Evolutionary conservation across 1,139 yeast genomes (phyloP), one percentile per base, ranked within the genome.

Genomic region (Candida tropicalis): DNA sequence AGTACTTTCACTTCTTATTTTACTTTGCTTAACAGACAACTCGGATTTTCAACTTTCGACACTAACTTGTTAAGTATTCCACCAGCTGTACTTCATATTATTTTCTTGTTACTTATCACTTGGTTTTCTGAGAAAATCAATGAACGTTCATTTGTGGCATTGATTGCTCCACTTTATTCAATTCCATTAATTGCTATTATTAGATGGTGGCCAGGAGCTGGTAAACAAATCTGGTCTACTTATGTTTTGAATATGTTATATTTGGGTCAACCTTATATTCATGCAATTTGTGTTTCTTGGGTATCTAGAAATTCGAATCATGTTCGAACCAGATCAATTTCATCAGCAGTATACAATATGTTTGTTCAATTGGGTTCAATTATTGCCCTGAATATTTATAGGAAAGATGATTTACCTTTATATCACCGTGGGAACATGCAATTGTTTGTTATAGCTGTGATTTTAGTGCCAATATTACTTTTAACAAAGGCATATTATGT

Each of bases 221-320:
- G 73, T 55, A 59, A 60, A 3, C 54, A 68, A 32, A 59, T 65
- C 9, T 79, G 86, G 84, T 77, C 75, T 2, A 74, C 83, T 1
- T 82, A 76, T 63, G 72, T 63, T 1, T 52, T 80, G 18, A 64
- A 72, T 34, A 73, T 82, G 0, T 51, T 81, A 32, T 54, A 74
- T 1, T 57, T 78, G 22, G 82, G 81, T 2, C 70, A 69, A 38
- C 79, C 79, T 0, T 80, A 79, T 45, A 67, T 58, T 33, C 63
- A 80, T 58, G 82, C 86, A 2, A 68, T 82, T 43, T 66, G 75
- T 51, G 82, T 81, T 36, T 66, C 81, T 4, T 80, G 87, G 83
- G 73, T 77, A 40, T 80, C 87, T 1, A 62, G 78, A 41, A 83
- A 82, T 52, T 72, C 87, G 10, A 79, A 80, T 50, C 70, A 83